Conservation (phyloP, 768 basidiomycete genomes). For the Lanmaoa rubissima region DNA sequence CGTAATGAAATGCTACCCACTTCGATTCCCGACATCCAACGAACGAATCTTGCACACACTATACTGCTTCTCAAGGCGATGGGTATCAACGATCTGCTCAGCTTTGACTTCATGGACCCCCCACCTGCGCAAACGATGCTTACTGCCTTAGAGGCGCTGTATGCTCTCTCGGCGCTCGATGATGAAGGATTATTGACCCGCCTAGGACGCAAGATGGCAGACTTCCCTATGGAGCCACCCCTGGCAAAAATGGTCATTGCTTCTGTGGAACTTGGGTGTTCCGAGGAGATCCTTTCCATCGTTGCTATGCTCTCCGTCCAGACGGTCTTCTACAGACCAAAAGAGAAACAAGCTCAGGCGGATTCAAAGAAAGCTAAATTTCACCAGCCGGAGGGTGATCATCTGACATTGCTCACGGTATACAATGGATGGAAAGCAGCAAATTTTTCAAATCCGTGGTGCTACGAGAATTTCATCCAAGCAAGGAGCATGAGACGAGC, state of each 20-base stretch:
- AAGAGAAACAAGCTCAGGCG: constrained; percentile 98
- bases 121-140: constrained; percentile 97
- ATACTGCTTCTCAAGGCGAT: constrained; percentile 97
- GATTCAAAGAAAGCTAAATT: constrained; percentile 99
- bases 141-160: constrained; percentile 91
- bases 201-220: constrained; percentile 97
- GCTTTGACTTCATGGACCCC: constrained; percentile 99
- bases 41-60: constrained; percentile 88
- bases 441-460: constrained; percentile 98
- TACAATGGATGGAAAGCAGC: constrained; percentile 98
- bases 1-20: constrained; percentile 98
- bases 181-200: constrained; percentile 95
- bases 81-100: constrained; percentile 96
- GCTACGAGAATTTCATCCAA: constrained; percentile 98
- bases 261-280: constrained; percentile 95
- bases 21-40: constrained; percentile 96
- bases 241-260: constrained; percentile 98
- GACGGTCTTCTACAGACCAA: constrained; percentile 97
- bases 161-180: constrained; percentile 93
- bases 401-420: constrained; percentile 86
- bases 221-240: constrained; percentile 97
- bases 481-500: constrained; percentile 95
- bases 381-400: constrained; percentile 98
- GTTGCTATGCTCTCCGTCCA: constrained; percentile 98
- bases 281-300: constrained; percentile 95